Base-by-base conservation (phyloP, 495 filamentous ascomycete species). In the Trichoderma virens region DNA sequence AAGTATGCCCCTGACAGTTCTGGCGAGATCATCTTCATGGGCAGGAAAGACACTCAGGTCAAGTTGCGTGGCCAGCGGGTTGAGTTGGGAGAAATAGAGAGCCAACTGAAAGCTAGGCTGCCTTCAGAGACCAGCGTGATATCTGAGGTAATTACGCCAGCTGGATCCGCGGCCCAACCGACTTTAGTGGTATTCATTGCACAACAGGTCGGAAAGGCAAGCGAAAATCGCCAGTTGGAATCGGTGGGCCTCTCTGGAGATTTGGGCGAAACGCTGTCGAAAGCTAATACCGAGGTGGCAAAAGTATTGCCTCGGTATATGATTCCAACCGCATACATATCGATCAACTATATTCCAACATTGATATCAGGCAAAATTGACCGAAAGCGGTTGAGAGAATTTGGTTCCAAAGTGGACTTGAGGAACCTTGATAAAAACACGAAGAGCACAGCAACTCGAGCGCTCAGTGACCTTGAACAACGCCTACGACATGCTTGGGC, bases 1-100 rank as follows among this genome's bases (percentile, higher is more conserved):
- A 74, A 78, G 3, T 86, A 85, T 68, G 81, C 80, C 64, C 71
- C 74, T 7, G 80, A 85, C 65, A 83, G 83, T 2, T 67, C 69
- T 0, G 69, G 68, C 2, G 79, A 73, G 1, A 72, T 69, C 41
- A 7, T 70, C 25, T 70, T 34, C 45, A 16, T 38, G 18, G 60
- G 60, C n/a, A 23, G 60, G 11, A 62, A 62, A 41, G 60, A 62
- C n/a, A 35, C 68, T n/a, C 76, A 78, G 61, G 73, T 76, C 47
- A 76, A 77, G 67, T 62, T 76, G 3, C 68, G 70, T 28, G 75
- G 76, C 1, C 73, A 76, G 60, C 69, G 76, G 5, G 67, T 78
- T 6, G 75, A 78, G 67, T 64, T 77, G 35, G 70, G 68, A 9
- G 75, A 77, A 65, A 74, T 78, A 20, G 75, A 77, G 63, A 65